These are phyloP conservation scores for Arxiozyma bovina DNA, from an alignment of 1,139 yeast species.

Conservation along the genomic window DNA sequence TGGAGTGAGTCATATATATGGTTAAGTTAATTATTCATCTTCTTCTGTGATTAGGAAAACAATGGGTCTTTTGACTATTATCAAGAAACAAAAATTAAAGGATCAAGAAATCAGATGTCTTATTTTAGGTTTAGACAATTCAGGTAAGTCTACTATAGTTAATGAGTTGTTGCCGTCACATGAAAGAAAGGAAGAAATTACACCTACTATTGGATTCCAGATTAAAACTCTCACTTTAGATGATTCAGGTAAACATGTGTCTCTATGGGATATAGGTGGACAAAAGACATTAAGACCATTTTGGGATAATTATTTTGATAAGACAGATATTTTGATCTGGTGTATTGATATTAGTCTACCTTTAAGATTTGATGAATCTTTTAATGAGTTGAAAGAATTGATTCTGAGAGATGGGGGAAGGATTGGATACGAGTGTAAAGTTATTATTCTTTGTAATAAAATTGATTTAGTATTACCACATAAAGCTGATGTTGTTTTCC, in stretches of 20 bases:
- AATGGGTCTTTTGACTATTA: conserved; percentile 81
- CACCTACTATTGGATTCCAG: conserved; percentile 61
- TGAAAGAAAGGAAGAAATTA: conserved; percentile 31
- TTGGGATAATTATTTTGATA: conserved; percentile 88
- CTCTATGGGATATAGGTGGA: conserved; percentile 86
- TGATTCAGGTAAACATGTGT: conserved; percentile 19
- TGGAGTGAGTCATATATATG: background rate
- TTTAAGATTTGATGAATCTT: conserved; percentile 58
- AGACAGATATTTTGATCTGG: conserved; percentile 81
- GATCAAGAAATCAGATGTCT: conserved; percentile 70
- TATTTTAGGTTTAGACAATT: conserved; percentile 75
- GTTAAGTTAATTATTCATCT: no score
- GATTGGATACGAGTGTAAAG: conserved; percentile 46
- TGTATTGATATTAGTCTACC: conserved; percentile 68
- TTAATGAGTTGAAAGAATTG: conserved; percentile 47
- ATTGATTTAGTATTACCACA: conserved; percentile 38
- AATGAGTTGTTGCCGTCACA: conserved; percentile 40
- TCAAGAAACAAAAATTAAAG: conserved; percentile 72
- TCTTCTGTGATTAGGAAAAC: background rate
- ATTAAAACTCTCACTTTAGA: conserved; percentile 36
- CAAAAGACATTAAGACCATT: conserved; percentile 69
- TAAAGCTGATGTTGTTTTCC: background rate
- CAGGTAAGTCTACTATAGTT: conserved; percentile 81
- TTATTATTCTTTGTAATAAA: conserved; percentile 51
- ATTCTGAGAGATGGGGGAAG: conserved; percentile 61